Evolutionary conservation across 2,329 filamentous ascomycete species (phyloP), one percentile per base, ranked within the genome.

Genomic region (Verruconis gallopava): DNA sequence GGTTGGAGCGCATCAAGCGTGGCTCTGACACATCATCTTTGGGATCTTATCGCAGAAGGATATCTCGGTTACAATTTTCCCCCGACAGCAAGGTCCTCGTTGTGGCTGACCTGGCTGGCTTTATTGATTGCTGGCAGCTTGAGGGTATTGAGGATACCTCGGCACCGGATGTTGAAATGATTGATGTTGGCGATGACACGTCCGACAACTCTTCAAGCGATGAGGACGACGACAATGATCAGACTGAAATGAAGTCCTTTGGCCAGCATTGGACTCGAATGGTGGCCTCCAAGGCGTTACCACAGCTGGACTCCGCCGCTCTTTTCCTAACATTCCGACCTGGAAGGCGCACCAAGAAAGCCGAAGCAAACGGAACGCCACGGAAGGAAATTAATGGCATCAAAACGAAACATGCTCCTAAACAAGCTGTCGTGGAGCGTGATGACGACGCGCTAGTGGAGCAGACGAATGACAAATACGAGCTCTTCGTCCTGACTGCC

Each of bases 41-140:
- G 42, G 81, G 80, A n/a, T 64, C 65, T 19, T 96, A 95, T 60
- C 76, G 85, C 48, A 74, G 81, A 55, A 79, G 71, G 35, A 77
- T 96, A 49, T 78, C 73, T 25, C 80, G 84, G 42, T 59, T 80
- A 19, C 70, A 79, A 2, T 95, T 96, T 59, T 88, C 86, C 6
- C 68, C 78, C 4, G 81, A 94, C 56, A 85, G 83, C 55, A 77
- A 73, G 49, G 74, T 93, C 47, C 65, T 96, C 37, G 86, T 81
- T 5, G 75, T 79, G 21, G 79, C 81, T 37, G 89, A 95, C 57
- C 62, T 95, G 40, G 79, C 81, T 34, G 91, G 91, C 34, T 85
- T 79, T 59, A 69, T 96, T 21, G 88, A 96, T 55, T 85, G 80
- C 14, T 98, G 88, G 83, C 64, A 85, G 1, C 62, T 93, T 42